A percentile compares a stretch with the other conserved stretches of the same genome.
These are phyloP conservation scores for Ascochyta pisi DNA, from an alignment of 2,329 filamentous ascomycete genomes.

Conservation along the genomic window DNA sequence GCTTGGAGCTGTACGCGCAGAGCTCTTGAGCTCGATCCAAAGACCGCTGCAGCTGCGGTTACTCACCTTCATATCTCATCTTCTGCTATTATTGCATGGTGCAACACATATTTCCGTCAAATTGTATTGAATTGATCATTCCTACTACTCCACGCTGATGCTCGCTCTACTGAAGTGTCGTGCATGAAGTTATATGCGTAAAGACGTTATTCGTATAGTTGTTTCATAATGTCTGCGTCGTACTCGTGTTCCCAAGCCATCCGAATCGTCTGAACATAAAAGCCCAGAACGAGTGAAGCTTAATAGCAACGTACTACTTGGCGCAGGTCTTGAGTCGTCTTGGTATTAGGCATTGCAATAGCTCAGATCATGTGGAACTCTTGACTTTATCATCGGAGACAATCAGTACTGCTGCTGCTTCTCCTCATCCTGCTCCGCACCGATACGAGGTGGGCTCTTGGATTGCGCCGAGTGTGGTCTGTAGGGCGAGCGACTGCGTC, in stretches of 20 bases:
- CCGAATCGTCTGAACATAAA: background rate
- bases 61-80: background rate
- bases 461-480: conserved; percentile 38
- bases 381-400: background rate
- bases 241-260: background rate
- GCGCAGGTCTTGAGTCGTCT: background rate
- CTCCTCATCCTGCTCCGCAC: conserved; percentile 36
- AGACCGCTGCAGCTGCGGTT: too few species aligned
- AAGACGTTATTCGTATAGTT: background rate
- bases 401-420: conserved; percentile 13
- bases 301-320: background rate
- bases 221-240: background rate
- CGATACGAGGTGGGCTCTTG: conserved; percentile 49
- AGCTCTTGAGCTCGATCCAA: too few species aligned
- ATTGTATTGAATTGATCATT: background rate
- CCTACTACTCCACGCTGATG: conserved; percentile 10
- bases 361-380: background rate
- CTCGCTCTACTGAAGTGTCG: background rate
- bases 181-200: conserved; percentile 1
- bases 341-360: background rate
- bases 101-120: background rate
- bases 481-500: conserved; percentile 46
- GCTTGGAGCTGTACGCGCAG: background rate
- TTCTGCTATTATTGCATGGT: background rate
- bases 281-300: background rate